Evolutionary conservation across 305 asterid genomes (phyloP).

Genomic region (Caryopteris hybrid): DNA sequence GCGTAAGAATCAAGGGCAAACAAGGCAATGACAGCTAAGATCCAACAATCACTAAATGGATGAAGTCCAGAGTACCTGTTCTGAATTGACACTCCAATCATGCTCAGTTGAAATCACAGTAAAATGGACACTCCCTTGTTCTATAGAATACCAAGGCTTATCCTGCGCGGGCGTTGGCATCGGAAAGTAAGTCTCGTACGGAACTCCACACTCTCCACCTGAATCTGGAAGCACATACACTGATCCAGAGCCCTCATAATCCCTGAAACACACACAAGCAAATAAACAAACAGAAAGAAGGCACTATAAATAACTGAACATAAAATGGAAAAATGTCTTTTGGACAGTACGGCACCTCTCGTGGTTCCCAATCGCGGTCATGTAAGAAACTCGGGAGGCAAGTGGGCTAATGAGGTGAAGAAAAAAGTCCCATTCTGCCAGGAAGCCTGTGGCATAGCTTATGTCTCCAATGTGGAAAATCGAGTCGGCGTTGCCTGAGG

Average conservation of each 20-base stretch:
- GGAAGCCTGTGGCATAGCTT: slow-evolving; percentile 88
- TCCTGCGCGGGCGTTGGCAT: slow-evolving; percentile 70
- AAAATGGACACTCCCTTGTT: slow-evolving; percentile 76
- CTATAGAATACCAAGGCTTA: slow-evolving; percentile 90
- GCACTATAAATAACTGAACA: no score
- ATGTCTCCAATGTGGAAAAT: slow-evolving; percentile 90
- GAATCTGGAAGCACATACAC: slow-evolving; percentile 64
- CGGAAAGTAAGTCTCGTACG: slow-evolving; percentile 86
- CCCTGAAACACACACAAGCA: slow-evolving; percentile 37
- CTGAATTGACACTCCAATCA: slow-evolving; percentile 48
- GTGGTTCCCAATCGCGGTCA: slow-evolving; percentile 94
- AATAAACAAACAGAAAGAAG: no score
- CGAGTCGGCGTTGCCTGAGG: slow-evolving; percentile 49
- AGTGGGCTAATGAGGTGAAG: slow-evolving; percentile 64
- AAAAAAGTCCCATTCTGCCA: slow-evolving; percentile 88
- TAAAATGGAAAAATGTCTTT: neutral
- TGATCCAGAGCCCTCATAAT: slow-evolving; percentile 55
- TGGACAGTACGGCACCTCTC: slow-evolving; percentile 42
- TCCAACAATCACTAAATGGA: neutral
- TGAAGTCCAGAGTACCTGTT: slow-evolving; percentile 41
- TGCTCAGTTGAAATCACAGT: slow-evolving; percentile 87
- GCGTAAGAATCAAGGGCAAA: no score
- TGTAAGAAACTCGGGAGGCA: slow-evolving; percentile 68
- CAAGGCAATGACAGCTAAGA: no score
- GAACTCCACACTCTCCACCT: slow-evolving; percentile 93